Conservation (phyloP, 352 stramenopile species). For the Globisporangium nagaii region DNA sequence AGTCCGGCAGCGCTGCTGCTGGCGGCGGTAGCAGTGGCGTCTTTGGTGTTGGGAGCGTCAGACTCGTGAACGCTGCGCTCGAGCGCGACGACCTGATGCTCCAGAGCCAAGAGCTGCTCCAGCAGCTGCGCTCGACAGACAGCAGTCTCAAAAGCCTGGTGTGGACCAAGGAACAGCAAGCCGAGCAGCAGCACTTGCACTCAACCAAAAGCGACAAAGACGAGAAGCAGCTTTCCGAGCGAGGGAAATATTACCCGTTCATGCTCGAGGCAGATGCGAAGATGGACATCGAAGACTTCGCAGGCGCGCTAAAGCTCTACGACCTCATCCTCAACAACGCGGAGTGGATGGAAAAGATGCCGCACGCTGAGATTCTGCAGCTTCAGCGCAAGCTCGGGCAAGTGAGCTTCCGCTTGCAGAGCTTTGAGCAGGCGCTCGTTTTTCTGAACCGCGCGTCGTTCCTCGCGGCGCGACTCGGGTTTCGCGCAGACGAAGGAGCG, state of each 20-base stretch:
- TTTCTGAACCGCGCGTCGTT: slow-evolving; percentile 44
- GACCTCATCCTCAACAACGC: slow-evolving; percentile 31
- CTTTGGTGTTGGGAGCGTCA: slow-evolving; percentile 37
- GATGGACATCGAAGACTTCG: slow-evolving; percentile 47
- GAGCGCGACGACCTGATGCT: slow-evolving; percentile 42
- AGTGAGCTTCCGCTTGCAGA: slow-evolving; percentile 27
- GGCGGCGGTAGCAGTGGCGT: not conserved
- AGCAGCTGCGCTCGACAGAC: slow-evolving; percentile 37
- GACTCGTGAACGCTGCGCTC: slow-evolving; percentile 39
- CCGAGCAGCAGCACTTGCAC: not conserved
- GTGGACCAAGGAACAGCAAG: slow-evolving; percentile 40
- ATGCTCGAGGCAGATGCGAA: slow-evolving; percentile 56
- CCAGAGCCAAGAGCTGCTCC: slow-evolving; percentile 37
- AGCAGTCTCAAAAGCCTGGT: slow-evolving; percentile 25
- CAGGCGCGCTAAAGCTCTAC: slow-evolving; percentile 36
- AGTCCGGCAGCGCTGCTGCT: not conserved
- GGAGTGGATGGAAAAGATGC: slow-evolving; percentile 36
- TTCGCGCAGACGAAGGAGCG: slow-evolving; percentile 28
- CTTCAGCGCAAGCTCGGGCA: slow-evolving; percentile 36
- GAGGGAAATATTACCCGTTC: slow-evolving; percentile 37
- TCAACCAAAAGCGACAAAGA: not conserved
- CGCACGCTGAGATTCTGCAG: slow-evolving; percentile 14
- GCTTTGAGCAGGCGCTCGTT: slow-evolving; percentile 43
- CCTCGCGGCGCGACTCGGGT: slow-evolving; percentile 21
- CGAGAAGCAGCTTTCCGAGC: slow-evolving; percentile 6